Conservation (phyloP, 2,329 filamentous ascomycete genomes). For the Gaeumannomyces tritici region DNA sequence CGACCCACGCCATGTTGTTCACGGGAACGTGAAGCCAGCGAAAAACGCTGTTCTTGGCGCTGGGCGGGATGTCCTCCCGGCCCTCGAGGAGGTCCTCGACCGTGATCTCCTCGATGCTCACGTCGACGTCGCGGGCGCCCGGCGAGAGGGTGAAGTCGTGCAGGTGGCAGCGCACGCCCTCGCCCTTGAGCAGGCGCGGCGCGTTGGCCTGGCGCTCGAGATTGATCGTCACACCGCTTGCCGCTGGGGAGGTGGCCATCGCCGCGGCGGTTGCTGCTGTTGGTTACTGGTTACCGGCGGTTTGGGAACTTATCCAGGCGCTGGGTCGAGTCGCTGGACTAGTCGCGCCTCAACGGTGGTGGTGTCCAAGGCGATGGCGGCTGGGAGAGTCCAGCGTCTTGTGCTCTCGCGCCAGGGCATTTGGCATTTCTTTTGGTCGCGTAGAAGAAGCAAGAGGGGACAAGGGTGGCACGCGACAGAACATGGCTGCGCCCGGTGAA, state of each 20-base stretch:
- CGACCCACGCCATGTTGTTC: background rate
- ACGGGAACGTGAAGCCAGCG: background rate
- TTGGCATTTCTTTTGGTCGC: too few species aligned
- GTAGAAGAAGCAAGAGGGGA: background rate
- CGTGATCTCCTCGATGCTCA: background rate
- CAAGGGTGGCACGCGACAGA: background rate
- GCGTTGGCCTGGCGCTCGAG: background rate
- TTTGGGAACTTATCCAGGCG: too few species aligned
- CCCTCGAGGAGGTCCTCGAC: background rate
- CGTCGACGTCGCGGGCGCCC: background rate
- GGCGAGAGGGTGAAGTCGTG: background rate
- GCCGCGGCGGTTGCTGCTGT: too few species aligned
- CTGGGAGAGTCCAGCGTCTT: too few species aligned
- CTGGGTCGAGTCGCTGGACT: too few species aligned
- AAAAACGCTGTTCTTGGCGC: background rate
- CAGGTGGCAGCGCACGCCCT: background rate
- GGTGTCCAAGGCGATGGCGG: too few species aligned
- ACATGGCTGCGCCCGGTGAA: too few species aligned
- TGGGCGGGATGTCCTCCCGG: background rate
- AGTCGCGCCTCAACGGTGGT: too few species aligned
- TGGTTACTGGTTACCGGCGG: too few species aligned
- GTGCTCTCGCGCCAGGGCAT: too few species aligned
- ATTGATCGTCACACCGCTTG: background rate
- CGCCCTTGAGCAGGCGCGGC: background rate
- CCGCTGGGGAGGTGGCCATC: background rate